Percentiles rank a stretch among this genome's conserved stretches.
These are phyloP conservation scores for Claviceps sp. DNA, from an alignment of 2,329 filamentous ascomycete species.

Conservation along the genomic window DNA sequence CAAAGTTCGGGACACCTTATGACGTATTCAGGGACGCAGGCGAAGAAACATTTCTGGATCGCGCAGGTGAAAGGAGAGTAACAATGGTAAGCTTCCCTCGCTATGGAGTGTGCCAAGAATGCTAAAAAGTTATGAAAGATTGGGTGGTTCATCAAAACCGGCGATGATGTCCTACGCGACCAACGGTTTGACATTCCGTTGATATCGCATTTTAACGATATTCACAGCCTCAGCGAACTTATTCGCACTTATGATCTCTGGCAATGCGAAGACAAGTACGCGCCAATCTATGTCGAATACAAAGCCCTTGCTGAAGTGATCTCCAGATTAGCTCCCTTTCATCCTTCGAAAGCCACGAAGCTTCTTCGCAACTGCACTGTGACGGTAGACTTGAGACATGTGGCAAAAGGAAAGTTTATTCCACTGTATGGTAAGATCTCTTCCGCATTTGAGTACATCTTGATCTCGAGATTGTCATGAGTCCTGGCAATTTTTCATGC, in stretches of 20 bases:
- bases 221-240: neutral
- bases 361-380: no score
- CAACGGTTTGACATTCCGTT: neutral
- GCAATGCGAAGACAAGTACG: conserved; percentile 2
- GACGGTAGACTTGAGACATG: no score
- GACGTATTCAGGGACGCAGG: neutral
- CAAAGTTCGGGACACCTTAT: accelerated
- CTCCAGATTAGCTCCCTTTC: no score
- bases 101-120: neutral
- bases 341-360: no score
- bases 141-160: neutral
- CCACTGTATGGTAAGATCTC: no score
- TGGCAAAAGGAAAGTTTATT: no score
- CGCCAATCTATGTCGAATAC: no score
- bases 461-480: no score
- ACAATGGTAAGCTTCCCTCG: neutral
- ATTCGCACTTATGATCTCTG: neutral
- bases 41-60: neutral
- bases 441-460: no score
- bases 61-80: neutral
- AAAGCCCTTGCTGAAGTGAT: no score
- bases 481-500: no score
- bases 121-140: neutral
- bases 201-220: accelerated
- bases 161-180: neutral